phyloP scores from a whole-genome alignment of 257 asterid species.

The Capsicum chinense region DNA sequence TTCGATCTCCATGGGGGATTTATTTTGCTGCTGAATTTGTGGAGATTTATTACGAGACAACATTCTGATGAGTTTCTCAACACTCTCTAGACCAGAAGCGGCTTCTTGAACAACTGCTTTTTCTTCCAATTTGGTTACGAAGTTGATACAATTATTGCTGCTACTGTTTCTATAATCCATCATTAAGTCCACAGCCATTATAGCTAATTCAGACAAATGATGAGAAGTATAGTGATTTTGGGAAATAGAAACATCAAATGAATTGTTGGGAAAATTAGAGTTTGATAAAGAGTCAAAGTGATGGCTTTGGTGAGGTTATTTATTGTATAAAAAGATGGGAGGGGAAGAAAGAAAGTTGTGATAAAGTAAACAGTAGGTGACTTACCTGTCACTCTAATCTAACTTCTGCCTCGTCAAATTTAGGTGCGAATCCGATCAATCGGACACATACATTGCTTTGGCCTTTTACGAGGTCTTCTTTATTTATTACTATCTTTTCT shows the following conservation, averaged over 20 bases:
- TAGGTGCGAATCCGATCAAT: slow-evolving; percentile 79
- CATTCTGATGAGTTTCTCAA: slow-evolving; percentile 63
- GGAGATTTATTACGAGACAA: slow-evolving; percentile 43
- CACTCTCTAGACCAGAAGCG: slow-evolving; percentile 72
- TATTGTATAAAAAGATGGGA: slow-evolving; percentile 19
- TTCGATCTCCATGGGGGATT: slow-evolving; percentile 28
- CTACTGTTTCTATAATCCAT: slow-evolving; percentile 50
- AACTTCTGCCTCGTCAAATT: slow-evolving; percentile 60
- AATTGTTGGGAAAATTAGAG: neutral
- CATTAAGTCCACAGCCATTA: slow-evolving; percentile 88
- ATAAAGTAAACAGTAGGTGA: slow-evolving; percentile 74
- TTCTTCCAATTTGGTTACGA: slow-evolving; percentile 48
- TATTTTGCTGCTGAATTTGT: slow-evolving; percentile 33
- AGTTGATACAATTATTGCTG: neutral
- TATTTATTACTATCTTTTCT: neutral
- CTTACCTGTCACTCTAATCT: slow-evolving; percentile 65
- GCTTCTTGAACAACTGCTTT: slow-evolving; percentile 63
- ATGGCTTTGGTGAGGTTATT: slow-evolving; percentile 43
- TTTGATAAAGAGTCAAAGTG: slow-evolving; percentile 37
- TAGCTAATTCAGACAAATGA: slow-evolving; percentile 9
- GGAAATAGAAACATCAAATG: neutral
- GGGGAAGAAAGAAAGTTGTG: slow-evolving; percentile 5
- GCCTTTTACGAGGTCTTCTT: neutral
- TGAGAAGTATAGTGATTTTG: neutral
- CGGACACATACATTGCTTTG: slow-evolving; percentile 24